Conservation (phyloP, 495 filamentous ascomycete genomes). For the Bombardia bombarda region DNA sequence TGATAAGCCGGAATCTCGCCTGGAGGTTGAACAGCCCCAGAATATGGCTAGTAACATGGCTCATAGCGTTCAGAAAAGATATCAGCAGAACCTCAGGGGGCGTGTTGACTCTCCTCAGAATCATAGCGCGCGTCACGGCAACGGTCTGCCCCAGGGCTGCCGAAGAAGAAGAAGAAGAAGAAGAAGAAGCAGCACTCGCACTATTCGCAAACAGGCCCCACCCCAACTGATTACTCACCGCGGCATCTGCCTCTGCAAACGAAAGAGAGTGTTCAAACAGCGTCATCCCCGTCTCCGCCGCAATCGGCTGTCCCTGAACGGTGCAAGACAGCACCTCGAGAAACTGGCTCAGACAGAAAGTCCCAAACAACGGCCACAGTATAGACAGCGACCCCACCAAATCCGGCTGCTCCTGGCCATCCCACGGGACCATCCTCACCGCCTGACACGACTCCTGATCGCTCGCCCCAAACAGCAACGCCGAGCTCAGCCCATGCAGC, state of each 20-base stretch:
- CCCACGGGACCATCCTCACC: conserved; percentile 57
- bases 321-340: conserved; percentile 80
- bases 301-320: conserved; percentile 71
- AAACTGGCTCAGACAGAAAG: conserved; percentile 78
- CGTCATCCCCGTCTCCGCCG: conserved; percentile 90
- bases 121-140: conserved; percentile 48
- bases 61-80: conserved; percentile 77
- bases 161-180: too few species aligned
- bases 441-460: conserved; percentile 65
- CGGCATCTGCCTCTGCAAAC: conserved; percentile 90
- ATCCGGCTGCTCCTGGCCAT: conserved; percentile 31
- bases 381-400: conserved; percentile 67
- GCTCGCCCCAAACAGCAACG: conserved; percentile 56
- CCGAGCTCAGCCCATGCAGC: conserved; percentile 59
- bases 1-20: conserved; percentile 66
- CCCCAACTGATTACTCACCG: conserved; percentile 66
- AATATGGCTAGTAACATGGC: conserved; percentile 76
- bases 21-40: conserved; percentile 75
- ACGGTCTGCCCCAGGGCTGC: conserved; percentile 32
- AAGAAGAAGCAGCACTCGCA: conserved; percentile 26
- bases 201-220: conserved; percentile 50
- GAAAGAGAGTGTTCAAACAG: conserved; percentile 94
- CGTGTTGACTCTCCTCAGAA: conserved; percentile 60
- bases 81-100: conserved; percentile 85
- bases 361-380: conserved; percentile 82